Evolutionary conservation across 768 basidiomycete species (phyloP), one percentile per base, ranked within the genome.

Genomic region (Trametes gibbosa): DNA sequence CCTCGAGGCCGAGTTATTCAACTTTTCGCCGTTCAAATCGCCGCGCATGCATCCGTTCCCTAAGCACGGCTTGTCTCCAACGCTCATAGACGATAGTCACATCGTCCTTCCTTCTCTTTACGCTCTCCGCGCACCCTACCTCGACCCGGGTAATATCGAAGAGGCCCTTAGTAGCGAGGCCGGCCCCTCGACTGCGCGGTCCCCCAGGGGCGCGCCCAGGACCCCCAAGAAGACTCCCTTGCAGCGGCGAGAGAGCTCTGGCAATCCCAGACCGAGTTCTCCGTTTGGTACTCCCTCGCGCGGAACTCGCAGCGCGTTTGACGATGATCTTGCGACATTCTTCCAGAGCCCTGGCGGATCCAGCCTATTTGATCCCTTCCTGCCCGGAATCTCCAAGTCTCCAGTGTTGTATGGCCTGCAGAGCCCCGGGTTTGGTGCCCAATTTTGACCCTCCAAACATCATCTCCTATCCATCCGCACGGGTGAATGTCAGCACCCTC

Each of bases 321-420:
- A 90, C 48, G 90, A 92, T 49, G 90, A 92, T 58, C 74, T 92
- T 54, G 81, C 78, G 48, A 75, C 85, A 63, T 45, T 75, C 65
- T 58, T 76, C 71, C 19, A 75, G 71, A 58, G 53, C 42, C 56
- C 53, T 1, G 47, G 43, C 9, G 41, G 45, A 3, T 48, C 55
- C 24, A 50, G 55, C 19, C 25, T 56, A 19, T 56, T 56, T n/a
- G 55, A 56, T 19, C 8, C 55, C 13, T 50, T 56, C n/a, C 19
- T 56, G 1, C 55, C 55, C 8, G 12, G 25, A 0, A 25, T 56
- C 10, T 40, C 47, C 14, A 56, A 50, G 48, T 56, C 55, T 5
- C 55, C 55, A 3, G 39, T 49, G 7, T 27, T 49, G 5, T 49
- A 49, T 14, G 55, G 55, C 25, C 27, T 56, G n/a, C 55, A 56